phyloP scores from a whole-genome alignment of 2,329 filamentous ascomycete species.

The Sporothrix inflata region DNA sequence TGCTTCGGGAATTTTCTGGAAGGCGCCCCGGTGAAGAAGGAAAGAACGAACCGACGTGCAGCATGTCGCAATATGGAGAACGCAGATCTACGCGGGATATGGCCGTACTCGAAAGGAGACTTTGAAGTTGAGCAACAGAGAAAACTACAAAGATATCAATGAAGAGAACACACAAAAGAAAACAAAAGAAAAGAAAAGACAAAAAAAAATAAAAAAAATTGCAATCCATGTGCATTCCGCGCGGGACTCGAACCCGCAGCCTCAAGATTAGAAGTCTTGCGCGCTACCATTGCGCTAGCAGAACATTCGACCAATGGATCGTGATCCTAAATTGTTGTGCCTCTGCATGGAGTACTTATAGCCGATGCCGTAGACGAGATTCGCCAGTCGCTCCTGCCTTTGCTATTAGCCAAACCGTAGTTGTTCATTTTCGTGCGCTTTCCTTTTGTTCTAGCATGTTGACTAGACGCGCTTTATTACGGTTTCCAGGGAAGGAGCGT shows the following conservation, averaged over 20 bases:
- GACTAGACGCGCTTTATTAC: too few species aligned
- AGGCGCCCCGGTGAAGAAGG: background rate
- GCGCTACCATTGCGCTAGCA: slow-evolving; percentile 57
- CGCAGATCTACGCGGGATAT: too few species aligned
- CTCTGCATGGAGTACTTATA: too few species aligned
- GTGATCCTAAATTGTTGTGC: background rate
- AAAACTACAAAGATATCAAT: background rate
- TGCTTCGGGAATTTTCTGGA: background rate
- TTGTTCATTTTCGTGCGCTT: too few species aligned
- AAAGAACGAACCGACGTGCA: background rate
- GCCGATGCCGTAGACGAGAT: too few species aligned
- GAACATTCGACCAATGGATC: background rate
- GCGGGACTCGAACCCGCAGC: slow-evolving; percentile 49
- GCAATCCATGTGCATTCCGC: slow-evolving; percentile 43
- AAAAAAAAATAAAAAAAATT: background rate
- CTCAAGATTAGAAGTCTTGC: slow-evolving; percentile 65
- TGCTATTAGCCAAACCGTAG: too few species aligned
- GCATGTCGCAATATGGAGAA: too few species aligned
- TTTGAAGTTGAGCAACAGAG: too few species aligned
- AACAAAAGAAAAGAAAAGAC: background rate
- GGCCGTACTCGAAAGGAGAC: too few species aligned
- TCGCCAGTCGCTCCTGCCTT: too few species aligned
- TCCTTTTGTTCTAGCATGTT: too few species aligned
- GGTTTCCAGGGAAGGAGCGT: too few species aligned
- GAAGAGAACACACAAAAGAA: background rate